Evolutionary conservation across 192 early-diverging fungal genomes (phyloP), one percentile per base, ranked within the genome.

Genomic region (Dispira simplex): DNA sequence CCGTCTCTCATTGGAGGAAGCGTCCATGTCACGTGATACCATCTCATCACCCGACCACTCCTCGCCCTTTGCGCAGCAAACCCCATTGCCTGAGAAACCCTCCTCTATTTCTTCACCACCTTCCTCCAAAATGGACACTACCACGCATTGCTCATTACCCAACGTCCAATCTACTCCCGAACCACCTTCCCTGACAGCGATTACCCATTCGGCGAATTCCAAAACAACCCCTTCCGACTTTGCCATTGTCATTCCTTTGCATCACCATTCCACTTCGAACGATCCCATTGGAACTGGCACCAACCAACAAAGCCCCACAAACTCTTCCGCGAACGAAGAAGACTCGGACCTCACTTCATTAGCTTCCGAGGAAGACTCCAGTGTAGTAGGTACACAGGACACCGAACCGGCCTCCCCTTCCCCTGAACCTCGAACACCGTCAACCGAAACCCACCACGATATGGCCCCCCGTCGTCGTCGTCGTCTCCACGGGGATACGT

Each of bases 1-100:
- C 48, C 48, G 48, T 9, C 48, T 51, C 18, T 51, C 48, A 51
- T 51, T 51, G 48, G 48, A 16, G 48, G 48, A 51, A 51, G 48
- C 48, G 48, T 2, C 3, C 2, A 51, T 16, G 18, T 23, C 48
- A 51, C 48, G 48, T 51, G 48, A 51, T 51, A 23, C 3, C 2
- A 23, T 4, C 18, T 4, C 48, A 51, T 51, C 48, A 23, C 21
- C 48, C 21, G 18, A 51, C 18, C 16, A 4, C 4, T 1, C 18
- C 21, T 51, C 48, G 11, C 11, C 11, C 46, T 18, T 18, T 51
- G 48, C 48, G 18, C 18, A 51, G 48, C 21, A 16, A 23, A 16
- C 18, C 18, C 2, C 8, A 51, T 8, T 5, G 16, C 48, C 21
- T 51, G 48, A 16, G 2, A 23, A 8, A 51, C 16, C 48, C 21